phyloP scores from a whole-genome alignment of 176 grass and related monocot species.

The Themeda triandra region DNA sequence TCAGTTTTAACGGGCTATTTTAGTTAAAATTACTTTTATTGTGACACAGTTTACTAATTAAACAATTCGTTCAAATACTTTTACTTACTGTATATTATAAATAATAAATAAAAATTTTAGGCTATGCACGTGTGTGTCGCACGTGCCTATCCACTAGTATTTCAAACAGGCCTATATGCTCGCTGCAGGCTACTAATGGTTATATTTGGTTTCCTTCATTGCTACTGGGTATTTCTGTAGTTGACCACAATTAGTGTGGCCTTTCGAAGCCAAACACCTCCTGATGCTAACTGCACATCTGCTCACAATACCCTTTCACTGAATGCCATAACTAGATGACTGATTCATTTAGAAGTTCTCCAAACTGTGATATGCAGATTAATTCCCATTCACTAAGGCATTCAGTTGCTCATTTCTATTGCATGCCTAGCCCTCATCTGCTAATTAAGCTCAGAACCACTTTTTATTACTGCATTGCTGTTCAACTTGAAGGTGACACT shows the following conservation, averaged over 20 bases:
- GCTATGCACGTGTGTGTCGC: too few relatives aligned
- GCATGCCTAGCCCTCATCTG: not conserved
- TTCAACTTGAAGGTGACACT: constrained; percentile 1
- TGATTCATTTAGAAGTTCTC: not conserved
- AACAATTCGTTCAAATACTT: too few relatives aligned
- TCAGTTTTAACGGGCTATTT: too few relatives aligned
- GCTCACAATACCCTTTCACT: too few relatives aligned
- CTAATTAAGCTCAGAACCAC: not conserved
- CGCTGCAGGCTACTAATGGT: too few relatives aligned
- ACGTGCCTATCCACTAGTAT: too few relatives aligned
- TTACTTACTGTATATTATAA: too few relatives aligned
- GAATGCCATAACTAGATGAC: not conserved
- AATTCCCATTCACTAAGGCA: not conserved
- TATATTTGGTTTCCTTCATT: not conserved
- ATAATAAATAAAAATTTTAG: too few relatives aligned
- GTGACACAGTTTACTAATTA: too few relatives aligned
- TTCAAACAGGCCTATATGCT: too few relatives aligned
- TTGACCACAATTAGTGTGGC: not conserved
- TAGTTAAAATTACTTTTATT: not conserved
- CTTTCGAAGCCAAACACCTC: not conserved
- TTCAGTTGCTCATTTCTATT: not conserved
- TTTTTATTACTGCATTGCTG: not conserved
- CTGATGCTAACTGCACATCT: not conserved
- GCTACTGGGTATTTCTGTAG: not conserved
- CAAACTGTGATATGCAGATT: not conserved